A percentile compares a stretch with the other conserved stretches of the same genome.
These are phyloP conservation scores for Cenchrus fungigraminus DNA, from an alignment of 176 grass and related monocot species.

Conservation along the genomic window DNA sequence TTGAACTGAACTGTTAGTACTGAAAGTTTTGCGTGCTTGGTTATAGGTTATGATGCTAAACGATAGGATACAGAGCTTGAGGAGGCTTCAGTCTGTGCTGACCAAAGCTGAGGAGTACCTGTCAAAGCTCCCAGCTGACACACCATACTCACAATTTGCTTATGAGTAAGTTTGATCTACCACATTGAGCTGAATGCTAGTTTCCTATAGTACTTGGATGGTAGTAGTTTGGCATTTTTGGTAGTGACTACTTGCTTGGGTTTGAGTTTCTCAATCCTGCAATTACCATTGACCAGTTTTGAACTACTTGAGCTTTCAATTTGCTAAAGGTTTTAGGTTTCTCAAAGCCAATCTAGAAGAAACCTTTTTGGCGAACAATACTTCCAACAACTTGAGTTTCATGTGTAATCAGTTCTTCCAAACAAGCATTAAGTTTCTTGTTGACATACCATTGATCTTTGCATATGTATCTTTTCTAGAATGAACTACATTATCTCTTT, in stretches of 20 bases:
- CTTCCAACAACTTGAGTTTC: neutral
- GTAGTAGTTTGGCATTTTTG: neutral
- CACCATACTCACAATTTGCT: slow-evolving; percentile 79
- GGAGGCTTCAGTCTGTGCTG: slow-evolving; percentile 85
- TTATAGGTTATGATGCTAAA: slow-evolving; percentile 95
- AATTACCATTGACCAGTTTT: neutral
- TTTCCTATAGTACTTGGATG: neutral
- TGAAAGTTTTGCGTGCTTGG: slow-evolving; percentile 13
- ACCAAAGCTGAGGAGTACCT: slow-evolving; percentile 87
- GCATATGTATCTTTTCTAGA: slow-evolving; percentile 3
- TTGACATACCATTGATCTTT: neutral
- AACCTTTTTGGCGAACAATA: neutral
- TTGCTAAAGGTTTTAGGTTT: neutral
- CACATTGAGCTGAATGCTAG: neutral
- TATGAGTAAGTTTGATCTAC: slow-evolving; percentile 59
- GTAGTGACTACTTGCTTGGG: neutral
- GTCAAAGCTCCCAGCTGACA: slow-evolving; percentile 66
- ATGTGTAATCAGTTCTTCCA: neutral
- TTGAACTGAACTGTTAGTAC: neutral
- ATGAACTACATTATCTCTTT: neutral
- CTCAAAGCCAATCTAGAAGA: neutral
- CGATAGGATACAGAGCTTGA: slow-evolving; percentile 79
- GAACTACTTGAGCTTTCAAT: neutral
- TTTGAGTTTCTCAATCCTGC: neutral
- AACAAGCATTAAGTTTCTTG: neutral